Percentiles rank a stretch among this genome's conserved stretches.
These are phyloP conservation scores for Haematococcus lacustris DNA, from an alignment of 139 green algal genomes.

Conservation along the genomic window DNA sequence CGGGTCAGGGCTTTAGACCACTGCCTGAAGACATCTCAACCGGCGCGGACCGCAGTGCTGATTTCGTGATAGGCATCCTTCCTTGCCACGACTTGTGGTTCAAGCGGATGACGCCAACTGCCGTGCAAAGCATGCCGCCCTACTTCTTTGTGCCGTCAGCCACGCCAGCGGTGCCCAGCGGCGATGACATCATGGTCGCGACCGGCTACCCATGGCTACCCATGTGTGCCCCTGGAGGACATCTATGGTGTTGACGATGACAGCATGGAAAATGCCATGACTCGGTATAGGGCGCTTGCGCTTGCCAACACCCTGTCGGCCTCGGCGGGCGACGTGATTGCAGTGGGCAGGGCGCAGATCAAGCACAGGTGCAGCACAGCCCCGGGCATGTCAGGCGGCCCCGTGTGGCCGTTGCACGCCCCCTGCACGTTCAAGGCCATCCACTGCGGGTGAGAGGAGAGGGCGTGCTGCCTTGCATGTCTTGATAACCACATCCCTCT, in stretches of 20 bases:
- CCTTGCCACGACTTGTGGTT: conserved; percentile 5
- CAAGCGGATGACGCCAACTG: neutral
- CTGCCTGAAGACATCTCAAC: neutral
- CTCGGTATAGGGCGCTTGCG: conserved; percentile 1
- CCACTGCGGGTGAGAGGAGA: neutral
- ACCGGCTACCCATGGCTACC: neutral
- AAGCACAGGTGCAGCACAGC: conserved; percentile 7
- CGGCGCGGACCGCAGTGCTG: neutral
- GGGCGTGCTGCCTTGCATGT: neutral
- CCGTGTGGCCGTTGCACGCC: conserved; percentile 1
- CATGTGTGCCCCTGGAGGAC: neutral
- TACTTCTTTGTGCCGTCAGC: conserved; percentile 8
- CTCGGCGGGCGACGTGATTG: conserved; percentile 3
- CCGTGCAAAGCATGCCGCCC: neutral
- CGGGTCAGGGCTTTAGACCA: neutral
- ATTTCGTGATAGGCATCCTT: conserved; percentile 4
- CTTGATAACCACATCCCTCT: neutral
- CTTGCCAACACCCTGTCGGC: conserved; percentile 4
- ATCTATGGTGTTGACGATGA: neutral
- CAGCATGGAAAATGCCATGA: neutral
- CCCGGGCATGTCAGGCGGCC: conserved; percentile 3
- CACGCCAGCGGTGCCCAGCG: neutral
- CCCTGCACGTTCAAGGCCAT: conserved; percentile 11
- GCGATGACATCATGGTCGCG: conserved; percentile 2
- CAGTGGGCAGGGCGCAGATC: conserved; percentile 1